Percentiles rank a stretch among this genome's conserved stretches.
Conservation (phyloP, 352 stramenopile genomes). For the Thalassiosira oceanica region DNA sequence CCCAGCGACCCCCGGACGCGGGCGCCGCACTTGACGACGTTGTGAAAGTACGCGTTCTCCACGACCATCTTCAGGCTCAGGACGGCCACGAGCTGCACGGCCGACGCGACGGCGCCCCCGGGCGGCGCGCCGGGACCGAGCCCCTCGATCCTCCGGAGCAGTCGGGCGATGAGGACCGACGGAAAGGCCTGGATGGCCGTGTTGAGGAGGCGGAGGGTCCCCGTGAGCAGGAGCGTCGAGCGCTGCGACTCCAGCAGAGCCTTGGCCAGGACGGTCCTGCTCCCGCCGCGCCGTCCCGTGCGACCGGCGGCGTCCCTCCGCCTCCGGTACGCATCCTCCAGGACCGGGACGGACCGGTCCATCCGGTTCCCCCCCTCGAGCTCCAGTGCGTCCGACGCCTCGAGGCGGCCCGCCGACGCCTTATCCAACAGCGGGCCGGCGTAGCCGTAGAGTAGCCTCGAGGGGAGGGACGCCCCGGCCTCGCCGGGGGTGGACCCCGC, state of each 20-base stretch:
- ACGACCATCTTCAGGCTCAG: constrained; percentile 71
- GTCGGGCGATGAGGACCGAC: constrained; percentile 56
- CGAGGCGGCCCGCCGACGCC: constrained; percentile 41
- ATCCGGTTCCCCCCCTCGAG: constrained; percentile 42
- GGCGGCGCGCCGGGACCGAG: constrained; percentile 36
- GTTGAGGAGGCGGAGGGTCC: constrained; percentile 62
- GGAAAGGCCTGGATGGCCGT: constrained; percentile 76
- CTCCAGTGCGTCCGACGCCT: constrained; percentile 54
- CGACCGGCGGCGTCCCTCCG: constrained; percentile 15
- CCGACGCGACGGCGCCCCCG: constrained; percentile 41
- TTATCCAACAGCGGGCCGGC: constrained; percentile 55
- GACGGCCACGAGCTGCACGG: constrained; percentile 47
- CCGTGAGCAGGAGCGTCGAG: constrained; percentile 46
- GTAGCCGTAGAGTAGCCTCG: constrained; percentile 60
- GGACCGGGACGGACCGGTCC: constrained; percentile 41
- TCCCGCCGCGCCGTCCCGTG: constrained; percentile 10
- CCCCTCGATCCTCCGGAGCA: constrained; percentile 64
- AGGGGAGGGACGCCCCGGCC: constrained; percentile 36
- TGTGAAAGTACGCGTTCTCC: constrained; percentile 78
- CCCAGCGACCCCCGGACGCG: constrained; percentile 55
- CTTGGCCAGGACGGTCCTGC: constrained; percentile 36
- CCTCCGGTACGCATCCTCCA: constrained; percentile 43
- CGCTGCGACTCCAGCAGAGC: constrained; percentile 54
- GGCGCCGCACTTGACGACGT: constrained; percentile 57
- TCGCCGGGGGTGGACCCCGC: too few species aligned